Conservation (phyloP, 306 rosid species). For the Rosa lucieae region DNA sequence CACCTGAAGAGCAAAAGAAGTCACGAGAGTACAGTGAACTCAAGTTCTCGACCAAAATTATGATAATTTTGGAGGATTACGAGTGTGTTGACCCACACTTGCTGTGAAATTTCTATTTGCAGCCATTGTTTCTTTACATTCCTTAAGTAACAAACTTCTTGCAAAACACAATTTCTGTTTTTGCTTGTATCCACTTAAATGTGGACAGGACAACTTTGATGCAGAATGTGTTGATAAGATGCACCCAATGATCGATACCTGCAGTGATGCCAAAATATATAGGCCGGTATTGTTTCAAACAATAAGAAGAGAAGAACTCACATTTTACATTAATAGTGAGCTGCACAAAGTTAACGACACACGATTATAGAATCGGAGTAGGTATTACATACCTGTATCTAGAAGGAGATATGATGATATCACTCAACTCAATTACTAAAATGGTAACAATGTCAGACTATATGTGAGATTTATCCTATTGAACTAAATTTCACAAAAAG, state of each 20-base stretch:
- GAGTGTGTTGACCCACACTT: background rate
- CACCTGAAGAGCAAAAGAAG: no score
- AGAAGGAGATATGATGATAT: background rate
- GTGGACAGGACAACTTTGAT: background rate
- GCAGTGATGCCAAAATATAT: no score
- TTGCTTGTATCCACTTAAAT: background rate
- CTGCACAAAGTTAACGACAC: background rate
- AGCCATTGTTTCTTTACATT: background rate
- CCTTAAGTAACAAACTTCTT: background rate
- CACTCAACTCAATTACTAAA: background rate
- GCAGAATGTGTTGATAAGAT: background rate
- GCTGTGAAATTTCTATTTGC: background rate
- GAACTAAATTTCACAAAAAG: no score
- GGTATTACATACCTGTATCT: background rate
- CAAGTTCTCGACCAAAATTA: no score
- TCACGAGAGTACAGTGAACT: no score
- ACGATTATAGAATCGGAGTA: no score
- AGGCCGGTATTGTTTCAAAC: background rate
- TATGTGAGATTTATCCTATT: no score
- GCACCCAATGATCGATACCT: no score
- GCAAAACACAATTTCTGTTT: background rate
- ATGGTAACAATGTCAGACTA: no score
- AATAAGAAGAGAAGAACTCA: background rate
- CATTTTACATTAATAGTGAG: no score
- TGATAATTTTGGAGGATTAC: background rate